These are phyloP conservation scores for Candida sp. DNA, from an alignment of 1,139 yeast genomes.

Conservation along the genomic window DNA sequence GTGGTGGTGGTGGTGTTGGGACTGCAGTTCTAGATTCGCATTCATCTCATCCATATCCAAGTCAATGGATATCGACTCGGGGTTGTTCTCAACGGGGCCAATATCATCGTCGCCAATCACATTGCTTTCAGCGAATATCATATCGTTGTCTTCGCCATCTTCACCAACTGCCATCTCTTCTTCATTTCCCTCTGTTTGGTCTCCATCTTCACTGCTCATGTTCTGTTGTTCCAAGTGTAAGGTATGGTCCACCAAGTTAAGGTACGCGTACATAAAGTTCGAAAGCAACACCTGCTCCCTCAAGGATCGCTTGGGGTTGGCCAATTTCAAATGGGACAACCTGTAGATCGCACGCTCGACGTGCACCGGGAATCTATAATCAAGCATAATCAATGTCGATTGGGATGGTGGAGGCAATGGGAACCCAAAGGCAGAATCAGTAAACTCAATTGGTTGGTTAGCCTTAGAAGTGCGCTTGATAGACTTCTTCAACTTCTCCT, in stretches of 20 bases:
- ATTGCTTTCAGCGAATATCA: constrained; percentile 6
- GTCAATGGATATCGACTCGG: constrained; percentile 8
- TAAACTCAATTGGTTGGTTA: constrained; percentile 77
- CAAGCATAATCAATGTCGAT: constrained; percentile 78
- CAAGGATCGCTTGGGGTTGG: constrained; percentile 90
- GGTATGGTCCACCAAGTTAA: constrained; percentile 92
- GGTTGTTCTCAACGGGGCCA: constrained; percentile 2
- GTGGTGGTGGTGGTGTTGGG: neutral
- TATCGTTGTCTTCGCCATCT: constrained; percentile 5
- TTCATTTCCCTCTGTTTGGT: constrained; percentile 14
- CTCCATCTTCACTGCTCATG: constrained; percentile 18
- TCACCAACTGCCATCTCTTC: constrained; percentile 14
- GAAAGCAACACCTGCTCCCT: constrained; percentile 92
- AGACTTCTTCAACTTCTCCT: constrained; percentile 49
- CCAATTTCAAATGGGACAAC: constrained; percentile 87
- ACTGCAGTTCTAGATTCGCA: neutral
- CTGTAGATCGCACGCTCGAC: constrained; percentile 96
- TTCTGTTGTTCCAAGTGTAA: constrained; percentile 68
- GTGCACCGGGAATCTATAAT: constrained; percentile 88
- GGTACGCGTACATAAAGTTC: constrained; percentile 96
- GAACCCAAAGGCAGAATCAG: constrained; percentile 85
- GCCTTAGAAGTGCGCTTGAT: constrained; percentile 49
- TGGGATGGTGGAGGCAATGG: constrained; percentile 82
- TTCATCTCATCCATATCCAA: constrained; percentile 10
- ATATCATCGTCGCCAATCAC: constrained; percentile 8